phyloP scores from a whole-genome alignment of 2,329 filamentous ascomycete species.

The Phaeosphaeriaceae sp. region DNA sequence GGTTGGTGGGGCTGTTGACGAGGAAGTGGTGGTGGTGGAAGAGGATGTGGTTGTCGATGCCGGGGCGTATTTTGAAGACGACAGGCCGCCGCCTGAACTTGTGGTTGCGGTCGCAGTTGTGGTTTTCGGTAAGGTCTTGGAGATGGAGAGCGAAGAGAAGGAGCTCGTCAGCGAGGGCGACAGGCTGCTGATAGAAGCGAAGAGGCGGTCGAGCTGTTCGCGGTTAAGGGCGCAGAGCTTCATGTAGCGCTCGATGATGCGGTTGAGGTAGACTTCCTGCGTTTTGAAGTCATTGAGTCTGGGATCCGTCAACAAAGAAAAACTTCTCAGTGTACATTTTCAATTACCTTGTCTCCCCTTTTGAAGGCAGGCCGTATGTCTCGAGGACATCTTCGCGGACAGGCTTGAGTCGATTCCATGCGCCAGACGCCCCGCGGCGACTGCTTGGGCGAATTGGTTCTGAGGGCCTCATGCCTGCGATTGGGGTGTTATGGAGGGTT shows the following conservation, averaged over 20 bases:
- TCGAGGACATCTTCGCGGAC: conserved; percentile 79
- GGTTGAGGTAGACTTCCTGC: conserved; percentile 86
- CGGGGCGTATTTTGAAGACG: conserved; percentile 20
- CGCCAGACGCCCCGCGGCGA: conserved; percentile 47
- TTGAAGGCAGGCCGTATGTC: conserved; percentile 83
- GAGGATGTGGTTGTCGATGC: no score
- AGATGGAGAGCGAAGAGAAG: conserved; percentile 23
- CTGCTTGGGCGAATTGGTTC: conserved; percentile 43
- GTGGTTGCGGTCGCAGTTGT: neutral
- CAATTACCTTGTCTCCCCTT: conserved; percentile 81
- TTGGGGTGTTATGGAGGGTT: neutral
- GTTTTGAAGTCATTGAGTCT: conserved; percentile 68
- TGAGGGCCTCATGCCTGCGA: conserved; percentile 35
- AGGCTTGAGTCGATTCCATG: conserved; percentile 66
- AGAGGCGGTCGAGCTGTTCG: conserved; percentile 76
- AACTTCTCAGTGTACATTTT: no score
- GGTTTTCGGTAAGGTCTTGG: no score
- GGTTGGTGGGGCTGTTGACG: conserved; percentile 29
- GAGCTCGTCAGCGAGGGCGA: conserved; percentile 16
- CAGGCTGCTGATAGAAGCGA: conserved; percentile 65
- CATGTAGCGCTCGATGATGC: conserved; percentile 88
- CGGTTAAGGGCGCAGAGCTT: conserved; percentile 81
- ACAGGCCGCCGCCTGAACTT: conserved; percentile 1
- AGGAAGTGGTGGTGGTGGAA: conserved; percentile 28
- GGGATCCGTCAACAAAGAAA: conserved; percentile 1